phyloP scores from a whole-genome alignment of 2,329 filamentous ascomycete genomes.

The Sclerotinia minor region DNA sequence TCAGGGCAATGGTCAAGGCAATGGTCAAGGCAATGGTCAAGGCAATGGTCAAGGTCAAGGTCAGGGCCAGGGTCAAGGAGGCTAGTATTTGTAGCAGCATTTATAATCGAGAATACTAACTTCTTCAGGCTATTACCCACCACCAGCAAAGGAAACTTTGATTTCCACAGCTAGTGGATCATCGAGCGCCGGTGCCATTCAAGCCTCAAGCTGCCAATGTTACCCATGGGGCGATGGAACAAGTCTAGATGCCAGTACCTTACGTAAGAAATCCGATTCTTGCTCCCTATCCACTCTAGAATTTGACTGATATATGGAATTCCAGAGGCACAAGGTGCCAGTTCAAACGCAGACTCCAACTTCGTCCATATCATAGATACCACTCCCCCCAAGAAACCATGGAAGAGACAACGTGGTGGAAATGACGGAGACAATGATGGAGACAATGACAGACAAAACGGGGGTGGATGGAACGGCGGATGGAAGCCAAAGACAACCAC shows the following conservation, averaged over 20 bases:
- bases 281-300: neutral
- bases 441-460: neutral
- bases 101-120: neutral
- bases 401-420: constrained; percentile 5
- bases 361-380: neutral
- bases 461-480: neutral
- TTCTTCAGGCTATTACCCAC: neutral
- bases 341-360: neutral
- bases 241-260: neutral
- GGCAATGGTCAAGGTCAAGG: neutral
- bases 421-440: rapidly evolving
- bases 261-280: neutral
- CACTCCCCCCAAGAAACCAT: neutral
- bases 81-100: neutral
- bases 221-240: neutral
- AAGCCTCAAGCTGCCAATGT: neutral
- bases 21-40: neutral
- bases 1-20: neutral
- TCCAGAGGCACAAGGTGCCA: neutral
- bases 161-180: neutral
- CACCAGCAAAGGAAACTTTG: neutral
- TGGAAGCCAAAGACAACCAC: neutral
- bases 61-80: neutral
- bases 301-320: neutral
- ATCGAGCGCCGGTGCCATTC: neutral